Conservation (phyloP, 2,329 filamentous ascomycete genomes). For the Aureobasidium sp. region DNA sequence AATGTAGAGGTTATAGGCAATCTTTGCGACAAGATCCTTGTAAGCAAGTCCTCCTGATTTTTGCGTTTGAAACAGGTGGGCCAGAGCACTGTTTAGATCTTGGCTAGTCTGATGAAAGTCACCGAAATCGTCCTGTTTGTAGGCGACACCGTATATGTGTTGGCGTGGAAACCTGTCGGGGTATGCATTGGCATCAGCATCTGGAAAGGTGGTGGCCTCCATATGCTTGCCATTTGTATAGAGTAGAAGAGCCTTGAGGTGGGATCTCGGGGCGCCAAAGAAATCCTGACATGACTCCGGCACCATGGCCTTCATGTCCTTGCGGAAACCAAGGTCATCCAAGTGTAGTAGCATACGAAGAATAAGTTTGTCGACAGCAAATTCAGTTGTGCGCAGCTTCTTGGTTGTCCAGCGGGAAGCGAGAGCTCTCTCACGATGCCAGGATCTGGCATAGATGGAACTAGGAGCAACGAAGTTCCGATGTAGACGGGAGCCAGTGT, state of each 20-base stretch:
- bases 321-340: conserved; percentile 13
- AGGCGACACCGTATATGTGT: conserved; percentile 17
- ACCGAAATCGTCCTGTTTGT: conserved; percentile 30
- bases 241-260: not conserved
- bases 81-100: conserved; percentile 19
- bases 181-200: not conserved
- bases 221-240: not conserved
- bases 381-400: conserved; percentile 34
- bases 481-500: conserved; percentile 28
- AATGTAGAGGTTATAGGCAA: conserved; percentile 57
- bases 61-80: conserved; percentile 17
- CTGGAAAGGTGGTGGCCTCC: not conserved
- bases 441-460: conserved; percentile 35
- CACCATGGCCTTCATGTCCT: conserved; percentile 17
- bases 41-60: conserved; percentile 15
- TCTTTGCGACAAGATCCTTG: conserved; percentile 25
- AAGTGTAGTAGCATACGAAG: conserved; percentile 25
- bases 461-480: conserved; percentile 33
- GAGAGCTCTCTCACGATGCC: conserved; percentile 24
- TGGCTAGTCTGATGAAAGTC: conserved; percentile 21
- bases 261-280: not conserved
- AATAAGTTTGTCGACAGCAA: conserved; percentile 32
- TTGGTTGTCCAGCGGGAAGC: conserved; percentile 29
- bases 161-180: not conserved
- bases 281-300: conserved; percentile 16